Base-by-base conservation (phyloP, 257 asterid species). In the Pogostemon cablin region DNA sequence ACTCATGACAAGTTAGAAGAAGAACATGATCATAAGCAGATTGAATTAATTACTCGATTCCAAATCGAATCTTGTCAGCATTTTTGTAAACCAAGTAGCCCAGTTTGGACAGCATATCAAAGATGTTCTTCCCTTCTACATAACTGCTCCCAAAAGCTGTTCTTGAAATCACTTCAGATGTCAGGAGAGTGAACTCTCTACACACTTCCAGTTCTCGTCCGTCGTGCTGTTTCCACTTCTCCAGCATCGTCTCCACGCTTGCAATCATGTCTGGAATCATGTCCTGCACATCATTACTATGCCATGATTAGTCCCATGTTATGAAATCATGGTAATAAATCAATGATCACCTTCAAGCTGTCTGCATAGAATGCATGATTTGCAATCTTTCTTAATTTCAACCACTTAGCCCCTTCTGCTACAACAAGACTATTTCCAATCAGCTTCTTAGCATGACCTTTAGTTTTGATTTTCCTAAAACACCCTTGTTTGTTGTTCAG, bases 81-180 rank as follows among this genome's bases (percentile, higher is more conserved):
- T 69, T 67, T 47, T 71, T 79, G 77, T 68, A 47, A 0, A 81
- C 4, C 5, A 81, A 2, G 69, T 77, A 38, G 6, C 78, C 83
- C 1, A 88, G 72, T 58, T 62, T 71, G 0, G 76, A 75, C 20
- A 86, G 71, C 92, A 81, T 84, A 6, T 80, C 82, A 34, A 84
- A 84, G 4, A 88, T 79, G 67, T 86, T 73, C 77, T 83, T 77
- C 67, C 93, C 93, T 75, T 89, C 89, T 39, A 74, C 40, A 64
- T 81, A 86, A 70, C 88, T 85, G 78, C 96, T 85, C 56, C 93
- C 93, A 77, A 89, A 83, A 34, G 89, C 86, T n/a, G 93, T 85
- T 72, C 82, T 81, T 68, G 96, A 77, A 54, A 86, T 89, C 52
- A 85, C 84, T 41, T 86, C 88, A 12, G 88, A 82, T 43, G 81